Base-by-base conservation (phyloP, 768 basidiomycete genomes). In the Lactarius indigo region DNA sequence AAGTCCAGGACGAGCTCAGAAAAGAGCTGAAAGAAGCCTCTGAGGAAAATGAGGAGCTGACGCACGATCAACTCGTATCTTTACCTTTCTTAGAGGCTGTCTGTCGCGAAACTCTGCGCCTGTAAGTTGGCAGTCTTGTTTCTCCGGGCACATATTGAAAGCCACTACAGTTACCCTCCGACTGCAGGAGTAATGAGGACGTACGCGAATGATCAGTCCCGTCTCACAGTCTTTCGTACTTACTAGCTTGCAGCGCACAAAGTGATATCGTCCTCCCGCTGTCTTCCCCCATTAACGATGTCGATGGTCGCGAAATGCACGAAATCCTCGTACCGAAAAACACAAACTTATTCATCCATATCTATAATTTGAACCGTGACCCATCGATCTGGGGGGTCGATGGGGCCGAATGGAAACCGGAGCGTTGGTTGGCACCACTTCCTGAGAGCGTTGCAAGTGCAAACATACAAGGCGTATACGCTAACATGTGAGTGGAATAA, bases 31-130 rank as follows among this genome's bases (percentile, higher is more conserved):
- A 23, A 23, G 44, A 47, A 10, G 44, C 55, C 18, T 26, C 39
- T 33, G 42, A 50, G 52, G 64, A 68, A 54, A 57, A 68, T 41
- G 72, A 69, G 0, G 71, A 75, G 54, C 33, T 78, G 18, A 58
- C 57, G 1, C 75, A 78, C 65, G 78, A 78, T 57, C 71, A 74
- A 20, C 63, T 78, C 15, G 73, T 75, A 4, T 59, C 59, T 3
- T 71, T 78, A 12, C 76, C 77, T 1, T 75, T 74, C 37, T 70
- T 80, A 28, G 79, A 37, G 57, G 72, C 26, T 70, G 69, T n/a
- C 1, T 47, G 44, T 47, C 44, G 44, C 44, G 44, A 47, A 47
- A 47, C 44, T 47, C 44, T 47, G 44, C 39, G 62, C 13, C 54
- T 63, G 62, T 63, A 63, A 28, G 62, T 56, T 3, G 28, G 23